These are phyloP conservation scores for Fusarium domesticum DNA, from an alignment of 2,329 filamentous ascomycete species.

Conservation along the genomic window DNA sequence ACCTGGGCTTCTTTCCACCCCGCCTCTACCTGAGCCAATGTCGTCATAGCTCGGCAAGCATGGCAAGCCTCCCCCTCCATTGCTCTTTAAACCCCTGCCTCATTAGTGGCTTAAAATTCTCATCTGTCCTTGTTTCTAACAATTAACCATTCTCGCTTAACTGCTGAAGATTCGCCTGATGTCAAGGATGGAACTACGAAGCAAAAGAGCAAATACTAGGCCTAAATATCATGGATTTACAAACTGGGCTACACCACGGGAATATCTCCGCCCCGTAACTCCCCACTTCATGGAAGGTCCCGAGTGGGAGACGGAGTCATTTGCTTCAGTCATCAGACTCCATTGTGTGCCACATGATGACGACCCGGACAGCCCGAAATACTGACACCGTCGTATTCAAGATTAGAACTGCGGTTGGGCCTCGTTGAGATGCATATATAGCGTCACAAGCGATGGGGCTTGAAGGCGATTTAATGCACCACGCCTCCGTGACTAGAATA, in stretches of 20 bases:
- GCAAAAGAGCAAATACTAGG: neutral
- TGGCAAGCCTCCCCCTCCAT: constrained; percentile 14
- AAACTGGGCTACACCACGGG: neutral
- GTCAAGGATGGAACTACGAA: no score
- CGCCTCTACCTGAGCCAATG: constrained; percentile 6
- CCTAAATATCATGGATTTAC: neutral
- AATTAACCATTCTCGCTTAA: neutral
- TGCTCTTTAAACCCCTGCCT: no score
- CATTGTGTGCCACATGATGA: constrained; percentile 11
- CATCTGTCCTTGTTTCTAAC: constrained; percentile 18
- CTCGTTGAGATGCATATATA: neutral
- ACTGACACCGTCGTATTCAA: neutral
- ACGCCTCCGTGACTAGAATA: constrained; percentile 22
- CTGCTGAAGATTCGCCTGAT: neutral
- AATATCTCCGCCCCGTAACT: neutral
- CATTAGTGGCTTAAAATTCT: no score
- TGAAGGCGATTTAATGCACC: neutral
- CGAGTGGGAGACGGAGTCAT: no score
- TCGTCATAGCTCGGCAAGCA: constrained; percentile 18
- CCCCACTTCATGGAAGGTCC: no score
- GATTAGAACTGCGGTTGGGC: constrained; percentile 2
- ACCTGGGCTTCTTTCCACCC: neutral
- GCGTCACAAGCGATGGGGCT: constrained; percentile 5
- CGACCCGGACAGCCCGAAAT: constrained; percentile 1
- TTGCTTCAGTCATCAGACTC: constrained; percentile 21